Evolutionary conservation across 371 early-diverging fungal genomes (phyloP).

Genomic region (Mortierella sp.): DNA sequence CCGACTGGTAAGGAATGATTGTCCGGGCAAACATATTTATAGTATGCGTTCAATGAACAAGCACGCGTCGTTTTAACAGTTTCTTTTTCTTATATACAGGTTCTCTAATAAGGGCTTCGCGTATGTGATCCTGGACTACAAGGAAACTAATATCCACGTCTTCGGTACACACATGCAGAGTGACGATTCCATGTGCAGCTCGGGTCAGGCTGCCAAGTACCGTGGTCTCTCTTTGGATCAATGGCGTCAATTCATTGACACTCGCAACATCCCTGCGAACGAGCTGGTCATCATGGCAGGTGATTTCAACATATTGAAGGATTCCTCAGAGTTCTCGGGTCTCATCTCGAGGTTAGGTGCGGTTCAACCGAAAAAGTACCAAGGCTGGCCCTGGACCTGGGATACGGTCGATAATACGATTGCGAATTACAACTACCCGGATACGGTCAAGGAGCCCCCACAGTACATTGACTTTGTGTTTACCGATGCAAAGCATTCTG

Average conservation of each 20-base stretch:
- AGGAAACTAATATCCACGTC: conserved; percentile 44
- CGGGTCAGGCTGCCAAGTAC: conserved; percentile 33
- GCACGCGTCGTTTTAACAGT: not conserved
- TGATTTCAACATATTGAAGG: conserved; percentile 41
- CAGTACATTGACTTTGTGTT: conserved; percentile 54
- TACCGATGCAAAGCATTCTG: conserved; percentile 22
- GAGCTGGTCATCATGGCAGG: conserved; percentile 52
- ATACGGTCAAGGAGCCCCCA: conserved; percentile 9
- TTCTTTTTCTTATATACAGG: conserved; percentile 18
- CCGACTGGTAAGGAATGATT: conserved; percentile 36
- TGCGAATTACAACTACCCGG: conserved; percentile 50
- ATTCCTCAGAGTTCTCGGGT: conserved; percentile 35
- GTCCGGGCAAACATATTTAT: not conserved
- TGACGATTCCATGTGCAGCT: conserved; percentile 23
- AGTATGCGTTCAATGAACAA: not conserved
- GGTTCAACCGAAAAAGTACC: conserved; percentile 21
- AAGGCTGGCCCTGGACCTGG: conserved; percentile 43
- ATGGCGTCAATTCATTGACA: conserved; percentile 41
- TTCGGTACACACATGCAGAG: conserved; percentile 53
- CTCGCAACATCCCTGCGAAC: conserved; percentile 43
- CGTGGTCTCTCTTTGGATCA: conserved; percentile 23
- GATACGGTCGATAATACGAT: conserved; percentile 45
- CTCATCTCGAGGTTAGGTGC: conserved; percentile 30
- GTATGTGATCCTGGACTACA: conserved; percentile 37
- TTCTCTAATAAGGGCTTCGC: conserved; percentile 53